Percentiles rank a stretch among this genome's conserved stretches.
Evolutionary conservation across 1,284 basidiomycete species (phyloP).

Genomic region (Trametes hirsuta): DNA sequence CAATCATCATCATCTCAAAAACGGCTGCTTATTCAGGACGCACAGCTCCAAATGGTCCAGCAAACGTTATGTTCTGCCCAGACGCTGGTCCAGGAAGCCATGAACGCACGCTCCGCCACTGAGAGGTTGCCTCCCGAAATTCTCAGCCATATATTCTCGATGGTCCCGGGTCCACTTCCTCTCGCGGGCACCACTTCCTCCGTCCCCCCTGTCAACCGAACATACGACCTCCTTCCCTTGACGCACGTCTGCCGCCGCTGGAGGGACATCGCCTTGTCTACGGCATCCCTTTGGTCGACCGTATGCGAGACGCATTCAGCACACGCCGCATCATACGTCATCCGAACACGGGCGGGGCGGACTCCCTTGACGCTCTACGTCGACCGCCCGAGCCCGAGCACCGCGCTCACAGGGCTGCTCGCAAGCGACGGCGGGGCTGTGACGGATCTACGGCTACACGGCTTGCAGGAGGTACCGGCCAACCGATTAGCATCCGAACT

Average conservation of each 20-base stretch:
- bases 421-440: neutral
- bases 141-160: constrained; percentile 14
- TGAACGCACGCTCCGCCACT: constrained; percentile 9
- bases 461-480: constrained; percentile 2
- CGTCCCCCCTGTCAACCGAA: neutral
- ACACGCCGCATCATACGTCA: neutral
- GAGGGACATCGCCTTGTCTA: constrained; percentile 19
- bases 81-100: constrained; percentile 13
- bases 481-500: constrained; percentile 4
- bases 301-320: constrained; percentile 9
- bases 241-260: constrained; percentile 23
- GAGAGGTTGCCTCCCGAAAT: constrained; percentile 19
- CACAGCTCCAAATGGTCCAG: constrained; percentile 12
- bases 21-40: neutral
- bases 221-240: constrained; percentile 20
- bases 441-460: constrained; percentile 12
- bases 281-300: constrained; percentile 22
- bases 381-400: constrained; percentile 9
- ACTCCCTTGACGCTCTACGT: constrained; percentile 12
- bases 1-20: neutral
- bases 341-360: constrained; percentile 12
- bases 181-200: neutral
- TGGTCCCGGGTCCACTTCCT: constrained; percentile 5
- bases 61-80: neutral
- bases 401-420: neutral